A percentile compares a stretch with the other conserved stretches of the same genome.
Evolutionary conservation across 2,329 filamentous ascomycete species (phyloP).

Genomic region (Fusarium ambrosium): DNA sequence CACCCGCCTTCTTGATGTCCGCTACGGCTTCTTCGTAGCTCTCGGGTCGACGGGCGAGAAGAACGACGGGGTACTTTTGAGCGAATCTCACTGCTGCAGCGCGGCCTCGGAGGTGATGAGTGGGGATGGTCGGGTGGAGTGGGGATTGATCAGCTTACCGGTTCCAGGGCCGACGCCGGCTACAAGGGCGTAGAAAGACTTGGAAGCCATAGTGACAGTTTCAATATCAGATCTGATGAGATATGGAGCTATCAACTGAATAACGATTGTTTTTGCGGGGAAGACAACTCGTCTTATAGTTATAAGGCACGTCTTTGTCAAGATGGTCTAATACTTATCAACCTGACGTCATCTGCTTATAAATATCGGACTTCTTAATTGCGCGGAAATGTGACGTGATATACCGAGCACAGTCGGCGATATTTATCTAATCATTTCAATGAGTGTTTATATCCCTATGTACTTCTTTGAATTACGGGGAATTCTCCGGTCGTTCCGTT

Average conservation of each 20-base stretch:
- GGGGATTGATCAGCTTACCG: slow-evolving; percentile 47
- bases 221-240: neutral
- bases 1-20: slow-evolving; percentile 77
- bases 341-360: slow-evolving; percentile 41
- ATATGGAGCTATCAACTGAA: neutral
- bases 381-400: slow-evolving; percentile 5
- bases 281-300: neutral
- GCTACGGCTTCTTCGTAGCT: slow-evolving; percentile 75
- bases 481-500: neutral
- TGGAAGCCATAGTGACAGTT: slow-evolving; percentile 28
- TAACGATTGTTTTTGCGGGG: neutral
- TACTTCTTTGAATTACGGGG: neutral
- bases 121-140: neutral
- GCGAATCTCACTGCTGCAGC: slow-evolving; percentile 70
- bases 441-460: neutral
- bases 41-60: slow-evolving; percentile 77
- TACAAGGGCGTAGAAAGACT: slow-evolving; percentile 73
- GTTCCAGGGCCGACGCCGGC: slow-evolving; percentile 82
- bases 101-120: slow-evolving; percentile 51
- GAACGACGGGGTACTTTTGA: slow-evolving; percentile 77
- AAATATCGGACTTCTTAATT: slow-evolving; percentile 23
- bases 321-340: slow-evolving; percentile 14
- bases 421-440: neutral
- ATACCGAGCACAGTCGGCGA: neutral
- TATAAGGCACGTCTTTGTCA: neutral